Conservation (phyloP, 164 flowering plant species). For the Berberis thunbergii region DNA sequence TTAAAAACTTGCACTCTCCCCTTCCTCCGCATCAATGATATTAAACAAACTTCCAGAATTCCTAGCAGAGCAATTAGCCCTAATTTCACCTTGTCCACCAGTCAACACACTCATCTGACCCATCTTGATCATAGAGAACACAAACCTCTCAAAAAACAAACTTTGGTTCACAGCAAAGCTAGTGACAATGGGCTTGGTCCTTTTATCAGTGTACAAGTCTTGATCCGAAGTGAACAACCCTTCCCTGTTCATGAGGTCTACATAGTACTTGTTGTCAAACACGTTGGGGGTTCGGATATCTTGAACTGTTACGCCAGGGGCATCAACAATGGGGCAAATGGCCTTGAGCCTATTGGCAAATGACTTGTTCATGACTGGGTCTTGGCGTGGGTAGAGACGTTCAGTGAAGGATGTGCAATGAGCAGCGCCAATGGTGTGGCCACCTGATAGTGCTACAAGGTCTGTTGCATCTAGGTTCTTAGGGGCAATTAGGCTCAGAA, state of each 20-base stretch:
- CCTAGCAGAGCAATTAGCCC: conserved; percentile 6
- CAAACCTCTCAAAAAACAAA: conserved; percentile 9
- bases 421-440: conserved; percentile 46
- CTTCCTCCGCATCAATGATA: neutral
- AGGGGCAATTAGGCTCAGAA: conserved; percentile 20
- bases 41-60: neutral
- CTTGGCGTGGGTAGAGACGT: conserved; percentile 20
- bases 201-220: conserved; percentile 13
- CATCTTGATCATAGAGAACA: conserved; percentile 10
- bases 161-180: conserved; percentile 14
- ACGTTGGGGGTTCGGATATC: conserved; percentile 16
- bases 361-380: conserved; percentile 16
- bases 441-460: conserved; percentile 49
- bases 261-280: conserved; percentile 24
- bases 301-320: conserved; percentile 5
- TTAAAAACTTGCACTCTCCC: neutral
- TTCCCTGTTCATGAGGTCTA: conserved; percentile 16
- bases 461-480: conserved; percentile 36
- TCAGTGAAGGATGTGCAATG: conserved; percentile 17
- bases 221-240: conserved; percentile 26
- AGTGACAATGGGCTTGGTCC: conserved; percentile 13
- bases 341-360: conserved; percentile 8
- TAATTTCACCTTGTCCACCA: conserved; percentile 10
- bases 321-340: conserved; percentile 10
- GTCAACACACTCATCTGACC: conserved; percentile 8